These are phyloP conservation scores for Fusarium sp. DNA, from an alignment of 2,329 filamentous ascomycete genomes.

Conservation along the genomic window DNA sequence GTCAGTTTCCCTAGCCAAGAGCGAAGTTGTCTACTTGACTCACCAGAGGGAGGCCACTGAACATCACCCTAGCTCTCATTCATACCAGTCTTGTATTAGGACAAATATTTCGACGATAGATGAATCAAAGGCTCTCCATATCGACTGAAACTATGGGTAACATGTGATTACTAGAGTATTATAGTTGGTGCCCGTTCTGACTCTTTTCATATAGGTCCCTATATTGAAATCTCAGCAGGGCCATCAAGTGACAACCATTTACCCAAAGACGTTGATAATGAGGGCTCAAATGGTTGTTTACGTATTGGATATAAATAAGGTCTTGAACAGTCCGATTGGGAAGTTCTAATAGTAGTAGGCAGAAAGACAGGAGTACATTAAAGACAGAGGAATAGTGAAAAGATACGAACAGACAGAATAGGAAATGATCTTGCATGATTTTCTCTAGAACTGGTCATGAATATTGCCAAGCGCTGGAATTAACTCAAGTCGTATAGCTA, in stretches of 20 bases:
- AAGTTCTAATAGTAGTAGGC: background rate
- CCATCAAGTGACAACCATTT: background rate
- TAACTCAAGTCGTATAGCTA: background rate
- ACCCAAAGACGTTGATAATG: background rate
- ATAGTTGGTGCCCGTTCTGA: background rate
- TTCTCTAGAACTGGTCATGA: background rate
- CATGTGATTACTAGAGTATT: background rate
- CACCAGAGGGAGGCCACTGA: background rate
- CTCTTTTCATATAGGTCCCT: background rate
- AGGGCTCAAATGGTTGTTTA: background rate
- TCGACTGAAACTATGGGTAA: rapidly evolving
- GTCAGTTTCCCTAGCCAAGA: background rate
- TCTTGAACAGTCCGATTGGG: background rate
- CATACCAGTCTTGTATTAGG: background rate
- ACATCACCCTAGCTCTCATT: background rate
- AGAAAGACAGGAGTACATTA: background rate
- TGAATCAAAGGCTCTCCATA: background rate
- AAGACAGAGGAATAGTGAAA: background rate
- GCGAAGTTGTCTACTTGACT: background rate
- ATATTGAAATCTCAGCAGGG: background rate
- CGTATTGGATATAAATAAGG: background rate
- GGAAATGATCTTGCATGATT: background rate
- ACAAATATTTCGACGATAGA: background rate
- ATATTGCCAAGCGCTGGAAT: background rate
- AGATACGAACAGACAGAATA: background rate